Conservation (phyloP, 129 eudicot genomes). For the Solidago caesia region DNA sequence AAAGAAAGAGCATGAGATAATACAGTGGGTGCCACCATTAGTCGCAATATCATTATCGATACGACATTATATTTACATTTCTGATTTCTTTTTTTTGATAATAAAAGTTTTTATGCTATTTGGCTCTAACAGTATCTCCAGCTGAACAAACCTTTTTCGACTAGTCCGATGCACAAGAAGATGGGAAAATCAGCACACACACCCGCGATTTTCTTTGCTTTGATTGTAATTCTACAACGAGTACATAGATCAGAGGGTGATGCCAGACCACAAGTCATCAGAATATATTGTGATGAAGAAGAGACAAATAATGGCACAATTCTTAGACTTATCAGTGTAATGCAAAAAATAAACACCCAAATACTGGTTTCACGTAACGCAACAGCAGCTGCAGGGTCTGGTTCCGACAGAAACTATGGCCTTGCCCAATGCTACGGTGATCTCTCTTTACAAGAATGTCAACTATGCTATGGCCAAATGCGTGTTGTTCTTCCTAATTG, state of each 20-base stretch:
- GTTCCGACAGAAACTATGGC: constrained; percentile 31
- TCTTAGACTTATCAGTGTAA: constrained; percentile 48
- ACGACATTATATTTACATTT: no score
- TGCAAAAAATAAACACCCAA: constrained; percentile 54
- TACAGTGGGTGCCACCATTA: no score
- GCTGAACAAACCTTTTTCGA: no score
- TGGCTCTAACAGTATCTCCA: no score
- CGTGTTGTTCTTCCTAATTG: constrained; percentile 68
- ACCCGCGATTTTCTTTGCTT: constrained; percentile 10
- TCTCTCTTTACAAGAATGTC: constrained; percentile 66
- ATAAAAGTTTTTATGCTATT: no score
- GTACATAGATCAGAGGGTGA: constrained; percentile 29
- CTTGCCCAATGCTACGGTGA: constrained; percentile 54
- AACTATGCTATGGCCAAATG: constrained; percentile 60
- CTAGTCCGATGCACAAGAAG: background rate
- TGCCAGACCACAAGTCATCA: constrained; percentile 52
- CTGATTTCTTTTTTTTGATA: no score
- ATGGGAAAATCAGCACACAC: constrained; percentile 11
- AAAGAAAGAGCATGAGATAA: no score
- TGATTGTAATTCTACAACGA: constrained; percentile 26
- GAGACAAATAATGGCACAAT: constrained; percentile 42
- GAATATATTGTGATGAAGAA: constrained; percentile 33
- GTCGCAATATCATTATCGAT: no score
- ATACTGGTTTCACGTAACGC: constrained; percentile 48
- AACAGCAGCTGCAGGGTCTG: constrained; percentile 44